A percentile compares a stretch with the other conserved stretches of the same genome.
Evolutionary conservation across 2,329 filamentous ascomycete genomes (phyloP).

Genomic region (Dactylellina sp.): DNA sequence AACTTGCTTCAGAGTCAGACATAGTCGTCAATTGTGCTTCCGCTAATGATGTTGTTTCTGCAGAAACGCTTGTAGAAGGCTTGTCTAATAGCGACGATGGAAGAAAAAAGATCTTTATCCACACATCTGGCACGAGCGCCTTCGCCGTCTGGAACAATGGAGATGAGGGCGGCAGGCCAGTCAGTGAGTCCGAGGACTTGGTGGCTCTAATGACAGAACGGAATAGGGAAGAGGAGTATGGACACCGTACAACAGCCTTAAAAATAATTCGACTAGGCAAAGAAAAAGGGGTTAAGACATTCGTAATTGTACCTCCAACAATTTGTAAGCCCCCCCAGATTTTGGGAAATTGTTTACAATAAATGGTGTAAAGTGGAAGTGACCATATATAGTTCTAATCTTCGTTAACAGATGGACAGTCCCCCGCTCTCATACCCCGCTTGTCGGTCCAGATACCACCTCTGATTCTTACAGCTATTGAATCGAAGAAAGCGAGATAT

Average conservation of each 20-base stretch:
- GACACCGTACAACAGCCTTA: conserved; percentile 36
- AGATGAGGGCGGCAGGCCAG: conserved; percentile 27
- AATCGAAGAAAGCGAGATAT: conserved; percentile 27
- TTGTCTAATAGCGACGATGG: conserved; percentile 17
- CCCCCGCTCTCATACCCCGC: conserved; percentile 30
- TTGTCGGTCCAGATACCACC: conserved; percentile 43
- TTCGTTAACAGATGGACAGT: conserved; percentile 42
- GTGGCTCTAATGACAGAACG: conserved; percentile 34
- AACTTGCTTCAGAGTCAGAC: conserved; percentile 37
- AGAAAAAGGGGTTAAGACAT: conserved; percentile 27
- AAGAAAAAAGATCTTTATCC: conserved; percentile 42
- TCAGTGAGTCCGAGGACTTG: conserved; percentile 30
- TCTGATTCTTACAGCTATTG: conserved; percentile 34
- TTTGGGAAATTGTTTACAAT: too few species aligned
- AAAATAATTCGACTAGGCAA: conserved; percentile 24
- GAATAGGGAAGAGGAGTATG: conserved; percentile 35
- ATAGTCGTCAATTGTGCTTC: conserved; percentile 52
- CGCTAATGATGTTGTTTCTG: conserved; percentile 34
- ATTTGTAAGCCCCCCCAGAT: too few species aligned
- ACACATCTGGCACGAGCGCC: conserved; percentile 45
- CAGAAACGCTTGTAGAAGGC: conserved; percentile 29
- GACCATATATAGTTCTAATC: too few species aligned
- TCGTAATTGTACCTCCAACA: conserved; percentile 34
- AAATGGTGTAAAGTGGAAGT: too few species aligned
- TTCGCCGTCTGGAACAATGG: conserved; percentile 34